Evolutionary conservation across 768 basidiomycete genomes (phyloP).

Genomic region (Kockovaella imperatae): DNA sequence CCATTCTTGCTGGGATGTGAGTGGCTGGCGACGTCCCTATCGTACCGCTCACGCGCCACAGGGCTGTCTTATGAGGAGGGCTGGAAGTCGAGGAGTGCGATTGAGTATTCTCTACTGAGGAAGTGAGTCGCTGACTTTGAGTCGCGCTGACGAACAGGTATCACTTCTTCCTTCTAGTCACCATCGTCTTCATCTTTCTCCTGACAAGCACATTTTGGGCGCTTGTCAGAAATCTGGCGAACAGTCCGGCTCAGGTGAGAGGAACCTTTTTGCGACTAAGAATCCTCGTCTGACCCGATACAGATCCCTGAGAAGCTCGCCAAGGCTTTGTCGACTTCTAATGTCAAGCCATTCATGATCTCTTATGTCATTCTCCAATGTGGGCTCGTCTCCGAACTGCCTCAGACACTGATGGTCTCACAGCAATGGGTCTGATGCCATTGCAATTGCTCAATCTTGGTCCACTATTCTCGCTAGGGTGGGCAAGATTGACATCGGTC

Average conservation of each 20-base stretch:
- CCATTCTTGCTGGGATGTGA: conserved; percentile 84
- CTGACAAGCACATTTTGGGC: conserved; percentile 87
- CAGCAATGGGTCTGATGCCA: conserved; percentile 89
- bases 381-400: conserved; percentile 7
- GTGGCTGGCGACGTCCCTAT: conserved; percentile 8
- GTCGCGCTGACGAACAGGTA: conserved; percentile 54
- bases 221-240: conserved; percentile 80
- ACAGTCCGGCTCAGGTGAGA: conserved; percentile 69
- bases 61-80: conserved; percentile 85
- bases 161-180: conserved; percentile 81
- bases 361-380: conserved; percentile 50
- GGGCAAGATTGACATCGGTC: conserved; percentile 68
- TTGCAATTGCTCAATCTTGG: conserved; percentile 88
- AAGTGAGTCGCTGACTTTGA: conserved; percentile 55
- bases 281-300: neutral
- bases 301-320: conserved; percentile 84
- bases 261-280: neutral
- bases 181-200: conserved; percentile 90
- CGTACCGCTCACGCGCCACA: conserved; percentile 11
- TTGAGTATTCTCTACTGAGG: conserved; percentile 83
- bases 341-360: conserved; percentile 54
- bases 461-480: conserved; percentile 68
- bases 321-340: conserved; percentile 56
- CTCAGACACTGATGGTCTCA: neutral
- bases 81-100: conserved; percentile 77